Base-by-base conservation (phyloP, 73 alveolate genomes). In the Urostyla sp. region DNA sequence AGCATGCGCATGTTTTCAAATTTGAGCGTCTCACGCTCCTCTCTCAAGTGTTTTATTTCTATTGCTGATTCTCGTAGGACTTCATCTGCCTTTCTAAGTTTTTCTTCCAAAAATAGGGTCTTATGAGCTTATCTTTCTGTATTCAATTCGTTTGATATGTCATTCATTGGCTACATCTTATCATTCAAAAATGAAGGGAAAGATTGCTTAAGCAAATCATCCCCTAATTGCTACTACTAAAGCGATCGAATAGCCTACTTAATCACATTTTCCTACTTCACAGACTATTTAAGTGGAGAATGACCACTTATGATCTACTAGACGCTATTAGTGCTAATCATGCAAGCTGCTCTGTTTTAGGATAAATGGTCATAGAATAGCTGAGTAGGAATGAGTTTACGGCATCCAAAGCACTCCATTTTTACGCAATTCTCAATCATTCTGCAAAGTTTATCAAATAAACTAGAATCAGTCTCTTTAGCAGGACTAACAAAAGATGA, bases 81-180 rank as follows among this genome's bases (percentile, higher is more conserved):
- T 31, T 69, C 83, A 69, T 69, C 83, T 27, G 83, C 83, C 38
- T 69, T 69, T 49, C 69, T 69, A 5, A 69, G 55, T 45, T 69
- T 69, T 24, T 69, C 83, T 23, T 69, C 67, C 34, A 69, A 24
- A 23, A 46, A 48, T 7, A 46, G 4, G 7, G 44, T 34, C 26
- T 38, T 63, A 63, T 38, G 11, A 2, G 50, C 53, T 10, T 37
- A 43, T 63, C 79, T 63, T 23, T 63, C 79, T 5, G 79, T 63
- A 23, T 63, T 35, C 3, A 38, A 27, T 38, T 63, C 79, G 44
- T 63, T 63, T 2, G 60, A 35, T 6, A 63, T 34, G 26, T 63
- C 79, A 3, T 60, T 60, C 5, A 63, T 13, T 10, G 50, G 60
- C 8, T 63, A 37, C 1, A 63, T 4, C 36, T 63, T 63, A 18